phyloP scores from a whole-genome alignment of 208 protist species.

The Crithidia brevicula region DNA sequence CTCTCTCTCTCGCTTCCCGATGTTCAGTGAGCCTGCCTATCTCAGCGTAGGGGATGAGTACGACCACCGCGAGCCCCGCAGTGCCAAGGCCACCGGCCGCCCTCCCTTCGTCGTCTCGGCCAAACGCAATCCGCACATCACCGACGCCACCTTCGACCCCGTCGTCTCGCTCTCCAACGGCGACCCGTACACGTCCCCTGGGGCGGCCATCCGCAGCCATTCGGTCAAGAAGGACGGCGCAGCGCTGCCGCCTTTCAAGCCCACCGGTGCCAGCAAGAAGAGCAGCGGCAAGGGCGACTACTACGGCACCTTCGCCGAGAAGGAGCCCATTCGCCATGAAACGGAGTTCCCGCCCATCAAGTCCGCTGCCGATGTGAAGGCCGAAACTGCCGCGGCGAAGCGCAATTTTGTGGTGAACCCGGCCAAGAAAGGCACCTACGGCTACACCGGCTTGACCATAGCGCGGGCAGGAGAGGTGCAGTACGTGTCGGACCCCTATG shows the following conservation, averaged over 20 bases:
- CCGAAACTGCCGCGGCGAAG: slow-evolving; percentile 34
- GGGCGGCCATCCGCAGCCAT: slow-evolving; percentile 53
- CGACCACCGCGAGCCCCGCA: slow-evolving; percentile 64
- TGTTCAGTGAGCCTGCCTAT: slow-evolving; percentile 86
- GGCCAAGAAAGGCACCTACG: slow-evolving; percentile 91
- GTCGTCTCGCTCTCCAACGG: slow-evolving; percentile 79
- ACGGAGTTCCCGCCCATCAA: slow-evolving; percentile 78
- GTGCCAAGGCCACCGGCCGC: slow-evolving; percentile 15
- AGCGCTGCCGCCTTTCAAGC: slow-evolving; percentile 59
- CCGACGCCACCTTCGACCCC: slow-evolving; percentile 68
- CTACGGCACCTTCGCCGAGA: slow-evolving; percentile 90
- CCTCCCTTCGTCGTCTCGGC: slow-evolving; percentile 76
- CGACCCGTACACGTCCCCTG: slow-evolving; percentile 70
- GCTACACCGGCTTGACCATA: slow-evolving; percentile 85
- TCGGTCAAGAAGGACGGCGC: not conserved
- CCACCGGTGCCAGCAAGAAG: slow-evolving; percentile 64
- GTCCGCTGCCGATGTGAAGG: slow-evolving; percentile 22
- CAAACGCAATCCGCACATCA: slow-evolving; percentile 76
- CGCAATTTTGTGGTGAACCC: slow-evolving; percentile 84
- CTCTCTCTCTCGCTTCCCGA: slow-evolving; percentile 10
- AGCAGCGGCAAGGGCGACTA: slow-evolving; percentile 86
- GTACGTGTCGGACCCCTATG: slow-evolving; percentile 83
- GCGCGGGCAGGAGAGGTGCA: slow-evolving; percentile 73
- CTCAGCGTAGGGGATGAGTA: slow-evolving; percentile 90
- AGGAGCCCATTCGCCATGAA: slow-evolving; percentile 73